phyloP scores from a whole-genome alignment of 352 stramenopile genomes.

The Phytophthora foliorum region DNA sequence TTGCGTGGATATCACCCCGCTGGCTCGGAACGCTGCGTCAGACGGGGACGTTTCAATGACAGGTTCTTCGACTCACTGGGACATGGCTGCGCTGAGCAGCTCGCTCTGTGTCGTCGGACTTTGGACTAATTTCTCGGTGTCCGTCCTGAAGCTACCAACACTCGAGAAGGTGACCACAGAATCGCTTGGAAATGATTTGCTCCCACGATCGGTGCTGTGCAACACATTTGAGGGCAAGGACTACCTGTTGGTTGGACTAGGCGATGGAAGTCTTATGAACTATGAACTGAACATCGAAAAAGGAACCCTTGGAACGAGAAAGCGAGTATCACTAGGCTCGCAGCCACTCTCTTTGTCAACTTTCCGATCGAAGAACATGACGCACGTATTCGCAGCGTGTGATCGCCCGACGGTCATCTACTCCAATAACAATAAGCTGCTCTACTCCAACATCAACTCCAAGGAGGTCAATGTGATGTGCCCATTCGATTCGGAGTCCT shows the following conservation, averaged over 20 bases:
- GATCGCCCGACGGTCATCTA: slow-evolving; percentile 99
- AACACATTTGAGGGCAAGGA: slow-evolving; percentile 87
- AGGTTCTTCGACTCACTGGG: slow-evolving; percentile 54
- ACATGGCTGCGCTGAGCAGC: slow-evolving; percentile 59
- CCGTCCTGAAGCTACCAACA: slow-evolving; percentile 83
- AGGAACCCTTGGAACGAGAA: slow-evolving; percentile 76
- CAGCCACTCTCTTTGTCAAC: slow-evolving; percentile 95
- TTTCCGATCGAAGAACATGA: slow-evolving; percentile 94
- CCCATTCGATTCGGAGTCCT: slow-evolving; percentile 92
- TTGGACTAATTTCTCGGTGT: slow-evolving; percentile 95
- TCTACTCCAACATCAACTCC: slow-evolving; percentile 96
- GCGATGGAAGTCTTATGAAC: slow-evolving; percentile 96
- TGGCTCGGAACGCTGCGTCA: slow-evolving; percentile 35
- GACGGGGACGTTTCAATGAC: slow-evolving; percentile 78
- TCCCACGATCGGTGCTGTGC: slow-evolving; percentile 91
- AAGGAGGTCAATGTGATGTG: slow-evolving; percentile 95
- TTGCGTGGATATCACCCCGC: slow-evolving; percentile 92
- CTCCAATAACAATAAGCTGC: slow-evolving; percentile 95
- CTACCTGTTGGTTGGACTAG: slow-evolving; percentile 97
- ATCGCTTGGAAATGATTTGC: slow-evolving; percentile 79
- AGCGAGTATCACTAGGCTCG: slow-evolving; percentile 95
- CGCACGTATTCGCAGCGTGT: slow-evolving; percentile 97
- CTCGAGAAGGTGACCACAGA: slow-evolving; percentile 77
- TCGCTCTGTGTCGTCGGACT: slow-evolving; percentile 88
- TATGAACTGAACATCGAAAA: slow-evolving; percentile 81